Conservation (phyloP, 192 early-diverging fungal species). For the Phlyctochytrium planicorne region DNA sequence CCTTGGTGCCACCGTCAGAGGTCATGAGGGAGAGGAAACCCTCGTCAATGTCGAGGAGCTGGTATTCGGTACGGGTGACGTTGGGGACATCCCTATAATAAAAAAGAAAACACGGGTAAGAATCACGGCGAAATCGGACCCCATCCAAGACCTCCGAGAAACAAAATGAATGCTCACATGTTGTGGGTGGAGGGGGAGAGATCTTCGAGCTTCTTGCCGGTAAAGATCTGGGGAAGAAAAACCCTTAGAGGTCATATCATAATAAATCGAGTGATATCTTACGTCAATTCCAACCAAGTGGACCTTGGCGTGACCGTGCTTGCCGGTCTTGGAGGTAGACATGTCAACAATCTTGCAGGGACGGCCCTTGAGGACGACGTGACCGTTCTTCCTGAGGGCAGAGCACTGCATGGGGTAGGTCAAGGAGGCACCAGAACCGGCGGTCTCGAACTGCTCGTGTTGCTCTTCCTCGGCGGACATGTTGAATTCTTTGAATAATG, state of each 20-base stretch:
- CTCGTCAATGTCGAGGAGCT: conserved; percentile 84
- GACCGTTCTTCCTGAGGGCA: conserved; percentile 97
- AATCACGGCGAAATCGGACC: background rate
- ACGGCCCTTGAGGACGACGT: conserved; percentile 97
- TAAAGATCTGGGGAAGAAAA: conserved; percentile 74
- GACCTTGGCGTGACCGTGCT: conserved; percentile 99
- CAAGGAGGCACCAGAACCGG: conserved; percentile 80
- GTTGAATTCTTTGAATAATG: too few relatives aligned
- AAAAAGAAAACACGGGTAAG: background rate
- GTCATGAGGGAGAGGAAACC: conserved; percentile 88
- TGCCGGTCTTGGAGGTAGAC: conserved; percentile 99
- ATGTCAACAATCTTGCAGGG: conserved; percentile 99
- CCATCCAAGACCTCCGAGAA: too few relatives aligned
- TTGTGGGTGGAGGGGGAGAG: conserved; percentile 99
- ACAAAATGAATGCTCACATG: conserved; percentile 68
- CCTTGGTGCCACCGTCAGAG: conserved; percentile 79
- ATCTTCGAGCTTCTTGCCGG: conserved; percentile 97
- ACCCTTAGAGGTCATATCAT: background rate
- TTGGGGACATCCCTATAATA: conserved; percentile 78
- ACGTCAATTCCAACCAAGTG: conserved; percentile 85
- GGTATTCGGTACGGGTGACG: conserved; percentile 82
- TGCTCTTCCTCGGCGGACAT: conserved; percentile 34
- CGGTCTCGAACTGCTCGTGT: conserved; percentile 63
- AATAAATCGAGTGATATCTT: conserved; percentile 17
- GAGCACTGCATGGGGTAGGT: conserved; percentile 98